phyloP scores from a whole-genome alignment of 169 alveolate species.

The Miamiensis avidus region DNA sequence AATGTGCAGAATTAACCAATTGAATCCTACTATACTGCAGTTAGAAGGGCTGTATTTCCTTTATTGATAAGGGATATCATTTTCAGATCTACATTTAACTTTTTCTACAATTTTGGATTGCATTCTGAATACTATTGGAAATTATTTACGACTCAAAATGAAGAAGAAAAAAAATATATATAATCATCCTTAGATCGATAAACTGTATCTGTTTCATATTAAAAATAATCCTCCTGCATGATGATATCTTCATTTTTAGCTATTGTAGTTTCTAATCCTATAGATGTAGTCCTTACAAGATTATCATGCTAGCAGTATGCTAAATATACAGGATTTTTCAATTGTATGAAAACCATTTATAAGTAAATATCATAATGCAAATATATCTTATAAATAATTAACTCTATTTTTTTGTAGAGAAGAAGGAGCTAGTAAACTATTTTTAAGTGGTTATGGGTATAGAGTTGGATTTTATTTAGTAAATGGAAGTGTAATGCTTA shows the following conservation, averaged over 20 bases:
- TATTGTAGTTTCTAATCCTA: neutral
- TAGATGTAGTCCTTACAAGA: neutral
- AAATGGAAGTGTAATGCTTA: neutral
- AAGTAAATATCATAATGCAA: neutral
- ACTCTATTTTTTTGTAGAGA: neutral
- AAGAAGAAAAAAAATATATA: neutral
- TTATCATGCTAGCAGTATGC: neutral
- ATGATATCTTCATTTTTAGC: neutral
- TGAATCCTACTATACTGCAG: neutral
- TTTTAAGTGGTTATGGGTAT: neutral
- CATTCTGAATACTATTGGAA: neutral
- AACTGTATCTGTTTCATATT: neutral
- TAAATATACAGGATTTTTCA: neutral
- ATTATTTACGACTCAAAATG: neutral
- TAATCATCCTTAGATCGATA: neutral
- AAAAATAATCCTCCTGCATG: neutral
- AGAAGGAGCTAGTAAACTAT: neutral
- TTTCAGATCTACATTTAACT: neutral
- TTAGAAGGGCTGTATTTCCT: neutral
- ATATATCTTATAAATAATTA: too few species aligned
- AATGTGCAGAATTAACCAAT: neutral
- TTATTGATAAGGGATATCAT: neutral
- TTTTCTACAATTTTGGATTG: too few species aligned
- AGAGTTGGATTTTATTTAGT: neutral
- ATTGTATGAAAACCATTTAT: neutral